These are phyloP conservation scores for Boletus speciosus DNA, from an alignment of 768 basidiomycete species.

Conservation along the genomic window DNA sequence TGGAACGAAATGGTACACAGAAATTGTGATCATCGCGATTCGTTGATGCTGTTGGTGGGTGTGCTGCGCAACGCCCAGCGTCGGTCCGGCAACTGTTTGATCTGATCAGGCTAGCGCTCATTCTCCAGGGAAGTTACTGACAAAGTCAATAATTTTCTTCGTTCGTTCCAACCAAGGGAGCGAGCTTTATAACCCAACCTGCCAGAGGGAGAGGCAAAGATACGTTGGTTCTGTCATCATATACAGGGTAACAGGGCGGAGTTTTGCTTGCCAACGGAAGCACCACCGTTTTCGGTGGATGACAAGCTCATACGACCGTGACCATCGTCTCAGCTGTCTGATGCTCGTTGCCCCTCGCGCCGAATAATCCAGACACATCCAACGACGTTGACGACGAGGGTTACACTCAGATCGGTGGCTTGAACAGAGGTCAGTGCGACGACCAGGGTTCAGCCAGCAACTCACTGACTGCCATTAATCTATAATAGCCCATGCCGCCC, in stretches of 20 bases:
- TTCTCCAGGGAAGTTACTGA: background rate
- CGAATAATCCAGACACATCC: background rate
- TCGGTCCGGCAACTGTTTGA: background rate
- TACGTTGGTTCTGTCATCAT: background rate
- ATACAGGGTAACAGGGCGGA: background rate
- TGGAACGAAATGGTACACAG: background rate
- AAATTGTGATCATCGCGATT: background rate
- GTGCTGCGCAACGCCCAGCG: background rate
- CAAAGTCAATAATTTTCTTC: too few relatives aligned
- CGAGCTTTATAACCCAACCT: background rate
- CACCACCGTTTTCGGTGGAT: background rate
- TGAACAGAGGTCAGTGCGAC: constrained; percentile 4
- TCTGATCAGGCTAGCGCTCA: background rate
- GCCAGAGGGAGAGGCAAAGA: background rate
- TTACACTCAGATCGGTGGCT: background rate
- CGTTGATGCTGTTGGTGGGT: background rate
- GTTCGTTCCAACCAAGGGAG: background rate
- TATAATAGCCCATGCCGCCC: constrained; percentile 20
- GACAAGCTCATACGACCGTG: background rate
- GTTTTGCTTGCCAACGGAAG: background rate
- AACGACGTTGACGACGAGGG: background rate
- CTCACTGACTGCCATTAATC: background rate
- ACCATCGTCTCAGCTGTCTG: background rate
- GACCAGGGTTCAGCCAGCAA: too few relatives aligned
- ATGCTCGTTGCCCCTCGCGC: background rate